phyloP scores from a whole-genome alignment of 1,284 basidiomycete species.

The Marasmius tenuissimus region DNA sequence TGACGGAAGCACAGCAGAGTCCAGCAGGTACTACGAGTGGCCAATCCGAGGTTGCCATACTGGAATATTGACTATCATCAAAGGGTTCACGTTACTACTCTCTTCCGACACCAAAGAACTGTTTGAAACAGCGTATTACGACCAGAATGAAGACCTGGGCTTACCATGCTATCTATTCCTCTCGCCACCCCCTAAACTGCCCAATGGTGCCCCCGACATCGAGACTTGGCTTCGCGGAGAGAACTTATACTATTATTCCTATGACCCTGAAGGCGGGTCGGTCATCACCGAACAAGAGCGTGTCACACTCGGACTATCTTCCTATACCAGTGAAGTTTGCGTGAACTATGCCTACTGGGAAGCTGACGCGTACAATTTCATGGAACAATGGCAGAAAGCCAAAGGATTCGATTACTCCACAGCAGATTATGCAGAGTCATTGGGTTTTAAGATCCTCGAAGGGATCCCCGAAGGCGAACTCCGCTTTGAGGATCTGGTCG shows the following conservation, averaged over 20 bases:
- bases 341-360: background rate
- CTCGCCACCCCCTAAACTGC: background rate
- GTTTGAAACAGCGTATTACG: too few species aligned
- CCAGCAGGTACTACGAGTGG: too few species aligned
- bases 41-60: too few species aligned
- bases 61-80: too few species aligned
- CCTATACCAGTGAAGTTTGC: background rate
- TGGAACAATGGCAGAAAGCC: background rate
- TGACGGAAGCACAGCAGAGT: too few species aligned
- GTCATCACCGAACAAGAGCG: background rate
- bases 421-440: background rate
- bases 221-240: background rate
- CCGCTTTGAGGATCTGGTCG: background rate
- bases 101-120: too few species aligned
- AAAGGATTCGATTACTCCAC: background rate
- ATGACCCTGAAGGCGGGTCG: background rate
- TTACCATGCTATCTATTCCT: background rate
- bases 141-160: too few species aligned
- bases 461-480: background rate
- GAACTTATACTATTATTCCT: background rate
- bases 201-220: background rate
- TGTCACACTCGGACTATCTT: background rate
- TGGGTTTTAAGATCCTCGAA: background rate
- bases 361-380: background rate
- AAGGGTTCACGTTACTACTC: too few species aligned